Evolutionary conservation across 352 stramenopile genomes (phyloP), one percentile per base, ranked within the genome.

Genomic region (Phytophthora pini): DNA sequence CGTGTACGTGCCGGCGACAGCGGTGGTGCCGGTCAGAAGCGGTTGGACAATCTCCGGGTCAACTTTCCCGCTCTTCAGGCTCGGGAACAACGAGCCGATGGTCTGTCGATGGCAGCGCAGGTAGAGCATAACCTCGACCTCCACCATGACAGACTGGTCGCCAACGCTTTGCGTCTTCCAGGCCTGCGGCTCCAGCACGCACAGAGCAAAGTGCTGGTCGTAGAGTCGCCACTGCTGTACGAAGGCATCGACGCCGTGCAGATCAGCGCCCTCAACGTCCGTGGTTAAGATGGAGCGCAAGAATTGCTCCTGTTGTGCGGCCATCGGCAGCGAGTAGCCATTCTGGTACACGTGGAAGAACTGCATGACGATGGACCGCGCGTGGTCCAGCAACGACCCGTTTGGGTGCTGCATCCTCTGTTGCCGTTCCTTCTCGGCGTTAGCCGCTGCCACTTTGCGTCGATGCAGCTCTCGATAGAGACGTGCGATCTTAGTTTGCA

Each of bases 161-260:
- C 68, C 60, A 29, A 54, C 34, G 26, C 27, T 24, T 15, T 73
- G 50, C 1, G 47, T 59, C 43, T 71, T 74, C 61, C 61, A 65
- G 41, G 58, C 47, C 24, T 72, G 50, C 9, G 72, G 72, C 44
- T 70, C 60, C 9, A 80, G 52, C 22, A 56, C 53, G 27, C 36
- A 74, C 32, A 55, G 46, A 2, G 56, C 43, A 51, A 73, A 73
- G 50, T 69, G 48, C 29, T 67, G 58, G 40, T 50, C 59, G 29
- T 72, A 72, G 8, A 75, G 61, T 29, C 61, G 56, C 65, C 68
- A 74, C 59, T 79, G 71, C 32, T 74, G 58, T 29, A 79, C 48
- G 50, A 76, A 76, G 0, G 54, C 61, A 24, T 75, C 65, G 32
- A 17, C 65, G 24, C 62, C 61, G 15, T 22, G 40, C 1, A 64